phyloP scores from a whole-genome alignment of 176 grass and related monocot species.

The Guadua angustifolia region DNA sequence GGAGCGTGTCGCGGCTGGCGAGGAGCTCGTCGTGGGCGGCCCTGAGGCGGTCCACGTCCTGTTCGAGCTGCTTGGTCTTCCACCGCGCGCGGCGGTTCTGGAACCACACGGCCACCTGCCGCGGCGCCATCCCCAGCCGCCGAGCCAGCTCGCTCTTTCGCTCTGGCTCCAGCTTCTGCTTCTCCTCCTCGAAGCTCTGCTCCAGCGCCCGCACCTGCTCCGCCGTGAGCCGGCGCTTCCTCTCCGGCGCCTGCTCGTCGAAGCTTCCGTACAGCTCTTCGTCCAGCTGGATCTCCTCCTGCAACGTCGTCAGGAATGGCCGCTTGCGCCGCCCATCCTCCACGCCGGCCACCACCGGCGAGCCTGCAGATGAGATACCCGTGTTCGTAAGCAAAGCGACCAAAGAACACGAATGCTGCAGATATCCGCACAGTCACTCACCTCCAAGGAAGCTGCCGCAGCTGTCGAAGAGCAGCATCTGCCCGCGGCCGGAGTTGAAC shows the following conservation, averaged over 20 bases:
- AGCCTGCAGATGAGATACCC: not conserved
- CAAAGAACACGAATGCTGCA: not conserved
- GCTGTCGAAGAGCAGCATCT: conserved; percentile 79
- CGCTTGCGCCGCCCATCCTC: conserved; percentile 57
- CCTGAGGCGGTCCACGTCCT: conserved; percentile 80
- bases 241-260: conserved; percentile 87
- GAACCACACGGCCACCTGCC: conserved; percentile 96
- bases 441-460: conserved; percentile 59
- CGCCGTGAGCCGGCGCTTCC: conserved; percentile 82
- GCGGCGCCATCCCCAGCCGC: conserved; percentile 77
- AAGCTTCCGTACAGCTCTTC: conserved; percentile 70
- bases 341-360: conserved; percentile 51
- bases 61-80: conserved; percentile 95
- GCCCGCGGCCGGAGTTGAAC: conserved; percentile 59
- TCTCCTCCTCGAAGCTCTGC: conserved; percentile 78
- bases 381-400: not conserved
- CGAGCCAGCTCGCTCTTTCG: conserved; percentile 82
- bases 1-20: conserved; percentile 60
- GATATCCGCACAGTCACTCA: conserved; percentile 36
- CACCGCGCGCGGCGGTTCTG: conserved; percentile 92
- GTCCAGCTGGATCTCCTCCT: conserved; percentile 77
- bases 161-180: conserved; percentile 84
- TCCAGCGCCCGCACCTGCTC: conserved; percentile 81
- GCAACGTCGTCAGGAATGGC: conserved; percentile 70
- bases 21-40: conserved; percentile 66